A percentile compares a stretch with the other conserved stretches of the same genome.
Conservation (phyloP, 768 basidiomycete genomes). For the Boletus rex-veris region DNA sequence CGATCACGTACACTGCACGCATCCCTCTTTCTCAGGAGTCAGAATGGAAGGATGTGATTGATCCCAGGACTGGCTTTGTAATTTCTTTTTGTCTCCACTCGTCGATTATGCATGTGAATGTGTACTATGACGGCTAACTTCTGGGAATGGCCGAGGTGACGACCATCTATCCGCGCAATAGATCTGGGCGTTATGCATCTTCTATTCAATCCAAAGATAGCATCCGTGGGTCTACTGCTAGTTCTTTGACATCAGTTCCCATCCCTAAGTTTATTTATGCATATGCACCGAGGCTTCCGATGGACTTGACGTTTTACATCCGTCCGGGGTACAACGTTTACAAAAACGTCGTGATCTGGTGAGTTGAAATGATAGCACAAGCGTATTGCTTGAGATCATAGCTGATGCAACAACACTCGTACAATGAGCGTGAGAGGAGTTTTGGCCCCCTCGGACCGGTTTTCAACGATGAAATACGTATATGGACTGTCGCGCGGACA, state of each 20-base stretch:
- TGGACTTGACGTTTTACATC: background rate
- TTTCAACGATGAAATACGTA: constrained; percentile 7
- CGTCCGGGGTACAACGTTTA: background rate
- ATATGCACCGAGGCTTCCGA: background rate
- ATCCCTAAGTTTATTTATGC: background rate
- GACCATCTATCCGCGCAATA: background rate
- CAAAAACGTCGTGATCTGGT: background rate
- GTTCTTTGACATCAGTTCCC: constrained; percentile 5
- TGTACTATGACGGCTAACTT: background rate
- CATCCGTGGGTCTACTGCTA: constrained; percentile 3
- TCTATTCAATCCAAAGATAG: constrained; percentile 12
- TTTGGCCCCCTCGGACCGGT: background rate
- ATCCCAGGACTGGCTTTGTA: constrained; percentile 4
- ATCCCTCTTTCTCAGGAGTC: constrained; percentile 5
- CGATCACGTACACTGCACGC: constrained; percentile 2
- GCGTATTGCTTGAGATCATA: too few relatives aligned
- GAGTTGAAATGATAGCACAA: too few relatives aligned
- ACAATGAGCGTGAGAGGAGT: constrained; percentile 6
- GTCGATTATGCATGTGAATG: background rate
- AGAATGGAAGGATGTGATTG: constrained; percentile 11
- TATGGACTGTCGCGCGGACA: background rate
- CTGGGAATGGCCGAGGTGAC: constrained; percentile 7
- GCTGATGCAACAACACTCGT: background rate
- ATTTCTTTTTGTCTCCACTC: background rate
- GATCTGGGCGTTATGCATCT: background rate